Percentiles rank a stretch among this genome's conserved stretches.
These are phyloP conservation scores for Stenocarpella maydis DNA, from an alignment of 2,329 filamentous ascomycete genomes.

Conservation along the genomic window DNA sequence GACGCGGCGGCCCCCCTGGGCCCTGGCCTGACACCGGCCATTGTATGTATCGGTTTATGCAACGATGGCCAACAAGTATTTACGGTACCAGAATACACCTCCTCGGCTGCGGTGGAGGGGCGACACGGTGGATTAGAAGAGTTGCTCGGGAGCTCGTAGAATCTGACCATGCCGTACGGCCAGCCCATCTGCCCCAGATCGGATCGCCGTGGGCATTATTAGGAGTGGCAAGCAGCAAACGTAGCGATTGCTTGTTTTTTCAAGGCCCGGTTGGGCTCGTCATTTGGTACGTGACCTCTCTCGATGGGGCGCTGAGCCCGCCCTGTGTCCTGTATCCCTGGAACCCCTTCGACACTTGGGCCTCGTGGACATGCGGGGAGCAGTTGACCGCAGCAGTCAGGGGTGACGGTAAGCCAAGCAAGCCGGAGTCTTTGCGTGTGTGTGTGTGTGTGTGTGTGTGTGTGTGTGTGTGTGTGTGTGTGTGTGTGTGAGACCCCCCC, in stretches of 20 bases:
- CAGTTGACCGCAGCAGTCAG: neutral
- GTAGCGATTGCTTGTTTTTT: conserved; percentile 1
- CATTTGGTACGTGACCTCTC: neutral
- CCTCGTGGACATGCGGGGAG: neutral
- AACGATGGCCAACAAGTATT: conserved; percentile 15
- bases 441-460: neutral
- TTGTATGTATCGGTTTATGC: conserved; percentile 13
- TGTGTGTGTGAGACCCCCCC: neutral
- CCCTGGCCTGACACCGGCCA: conserved; percentile 8
- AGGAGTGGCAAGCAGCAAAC: conserved; percentile 3
- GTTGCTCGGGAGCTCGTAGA: neutral
- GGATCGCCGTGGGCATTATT: conserved; percentile 6
- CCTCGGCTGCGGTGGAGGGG: neutral
- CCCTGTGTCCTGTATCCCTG: neutral
- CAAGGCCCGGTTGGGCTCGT: neutral
- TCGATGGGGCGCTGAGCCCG: neutral
- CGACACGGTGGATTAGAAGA: neutral
- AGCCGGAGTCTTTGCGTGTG: neutral
- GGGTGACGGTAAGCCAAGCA: neutral
- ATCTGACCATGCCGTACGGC: neutral
- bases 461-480: neutral
- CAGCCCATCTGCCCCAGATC: neutral
- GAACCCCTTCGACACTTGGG: neutral
- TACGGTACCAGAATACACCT: conserved; percentile 10
- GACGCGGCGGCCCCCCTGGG: neutral